Evolutionary conservation across 2,329 filamentous ascomycete genomes (phyloP), one percentile per base, ranked within the genome.

Genomic region (Atkinsonella hypoxylon): DNA sequence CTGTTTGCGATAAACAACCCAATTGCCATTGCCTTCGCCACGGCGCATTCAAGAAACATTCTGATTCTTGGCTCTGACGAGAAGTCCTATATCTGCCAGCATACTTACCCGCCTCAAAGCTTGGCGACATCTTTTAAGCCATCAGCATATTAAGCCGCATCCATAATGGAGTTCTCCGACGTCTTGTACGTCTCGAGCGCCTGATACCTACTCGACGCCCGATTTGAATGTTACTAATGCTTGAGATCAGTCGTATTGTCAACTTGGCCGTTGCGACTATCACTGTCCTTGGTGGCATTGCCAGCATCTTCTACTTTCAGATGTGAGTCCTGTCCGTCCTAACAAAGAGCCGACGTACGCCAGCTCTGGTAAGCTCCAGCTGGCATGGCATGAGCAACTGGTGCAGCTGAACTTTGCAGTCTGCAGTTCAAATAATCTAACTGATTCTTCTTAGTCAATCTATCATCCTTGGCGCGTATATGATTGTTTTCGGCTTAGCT

Each of bases 231-330:
- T 54, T 53, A 64, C 69, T 73, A 64, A 73, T 61, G 47, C 22
- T 34, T 56, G 50, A 59, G 54, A 10, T 53, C 67, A 97, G 93
- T 74, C 93, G 93, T 65, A 82, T 97, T 65, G 87, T 95, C 68
- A 98, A 98, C 78, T 76, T 98, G 69, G 87, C 75, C 61, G 83
- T 94, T 56, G 93, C 84, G 61, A 84, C 84, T 59, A 78, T 95
- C 58, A 94, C 95, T 82, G 74, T 95, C 45, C 75, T 95, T 45
- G 91, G 90, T 57, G 91, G 89, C 61, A 76, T 89, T 62, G 76
- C 75, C 55, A 82, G 87, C 63, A 82, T 89, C 71, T 86, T 87
- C 64, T 64, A 71, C 39, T 63, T 78, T 52, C 59, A 58, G 51
- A 73, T 85, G 81, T 85, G 76, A 64, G 81, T 75, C 47, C 44